phyloP scores from a whole-genome alignment of 177 flowering plant genomes.

The Tripterygium wilfordii region DNA sequence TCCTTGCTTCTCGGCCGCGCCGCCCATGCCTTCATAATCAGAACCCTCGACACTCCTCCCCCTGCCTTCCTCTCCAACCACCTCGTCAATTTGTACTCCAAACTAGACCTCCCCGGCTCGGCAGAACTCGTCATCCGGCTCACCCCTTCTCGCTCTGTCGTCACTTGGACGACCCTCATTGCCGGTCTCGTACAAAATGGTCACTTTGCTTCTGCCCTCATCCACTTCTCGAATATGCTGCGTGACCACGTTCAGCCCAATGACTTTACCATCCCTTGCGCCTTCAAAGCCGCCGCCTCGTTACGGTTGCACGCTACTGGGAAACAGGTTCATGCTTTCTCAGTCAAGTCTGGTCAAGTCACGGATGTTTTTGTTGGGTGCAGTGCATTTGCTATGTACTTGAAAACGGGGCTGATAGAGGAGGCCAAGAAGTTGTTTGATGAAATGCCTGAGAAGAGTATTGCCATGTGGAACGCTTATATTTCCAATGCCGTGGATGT shows the following conservation, averaged over 20 bases:
- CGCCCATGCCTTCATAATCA: conserved; percentile 58
- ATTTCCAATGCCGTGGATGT: conserved; percentile 60
- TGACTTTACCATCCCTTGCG: conserved; percentile 86
- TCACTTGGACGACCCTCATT: conserved; percentile 86
- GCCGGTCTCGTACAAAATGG: conserved; percentile 70
- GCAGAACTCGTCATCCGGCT: conserved; percentile 54
- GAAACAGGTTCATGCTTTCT: conserved; percentile 52
- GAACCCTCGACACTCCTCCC: conserved; percentile 22
- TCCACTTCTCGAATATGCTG: conserved; percentile 55
- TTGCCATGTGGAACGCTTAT: conserved; percentile 73
- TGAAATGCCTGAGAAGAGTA: conserved; percentile 67
- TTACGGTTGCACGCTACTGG: conserved; percentile 34
- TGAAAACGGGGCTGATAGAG: conserved; percentile 34
- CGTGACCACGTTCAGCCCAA: conserved; percentile 54
- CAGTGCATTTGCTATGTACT: conserved; percentile 75
- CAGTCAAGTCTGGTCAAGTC: conserved; percentile 43
- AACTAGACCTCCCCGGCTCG: conserved; percentile 61
- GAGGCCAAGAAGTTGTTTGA: conserved; percentile 66
- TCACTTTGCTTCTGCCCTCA: conserved; percentile 43
- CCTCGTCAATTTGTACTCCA: conserved; percentile 83
- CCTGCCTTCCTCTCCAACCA: conserved; percentile 62
- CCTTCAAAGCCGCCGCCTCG: conserved; percentile 55
- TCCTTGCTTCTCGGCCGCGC: conserved; percentile 59
- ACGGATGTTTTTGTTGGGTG: conserved; percentile 68
- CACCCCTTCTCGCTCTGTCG: conserved; percentile 63